phyloP scores from a whole-genome alignment of 2,329 filamentous ascomycete species.

The Niveomyces coronatus region DNA sequence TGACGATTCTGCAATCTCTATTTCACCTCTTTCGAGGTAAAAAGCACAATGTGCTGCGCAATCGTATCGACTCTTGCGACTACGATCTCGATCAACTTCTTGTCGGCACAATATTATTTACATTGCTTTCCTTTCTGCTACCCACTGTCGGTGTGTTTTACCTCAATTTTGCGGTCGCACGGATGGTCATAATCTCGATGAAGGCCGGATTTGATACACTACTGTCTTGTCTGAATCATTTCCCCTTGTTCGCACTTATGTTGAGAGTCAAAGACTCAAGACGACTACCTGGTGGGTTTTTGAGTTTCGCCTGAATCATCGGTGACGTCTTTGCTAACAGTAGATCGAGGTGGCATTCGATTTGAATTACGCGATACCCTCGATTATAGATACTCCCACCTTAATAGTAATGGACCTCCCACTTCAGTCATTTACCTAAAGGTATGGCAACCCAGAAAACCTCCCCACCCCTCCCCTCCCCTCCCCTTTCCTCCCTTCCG shows the following conservation, averaged over 20 bases:
- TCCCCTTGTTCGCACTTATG: slow-evolving; percentile 95
- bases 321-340: slow-evolving; percentile 7
- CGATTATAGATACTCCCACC: slow-evolving; percentile 31
- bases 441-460: no score
- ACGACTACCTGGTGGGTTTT: slow-evolving; percentile 63
- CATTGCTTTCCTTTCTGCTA: slow-evolving; percentile 84
- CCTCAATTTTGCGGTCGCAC: slow-evolving; percentile 84
- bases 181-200: slow-evolving; percentile 88
- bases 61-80: slow-evolving; percentile 97
- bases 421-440: slow-evolving; percentile 82
- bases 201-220: slow-evolving; percentile 88
- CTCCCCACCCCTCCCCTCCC: no score
- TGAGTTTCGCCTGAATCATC: accelerated
- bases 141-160: slow-evolving; percentile 97
- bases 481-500: no score
- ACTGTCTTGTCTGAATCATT: slow-evolving; percentile 91
- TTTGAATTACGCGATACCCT: slow-evolving; percentile 79
- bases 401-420: slow-evolving; percentile 39
- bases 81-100: slow-evolving; percentile 96
- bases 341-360: slow-evolving; percentile 51
- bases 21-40: slow-evolving; percentile 98
- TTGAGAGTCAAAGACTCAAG: slow-evolving; percentile 85
- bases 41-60: slow-evolving; percentile 92
- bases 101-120: slow-evolving; percentile 93
- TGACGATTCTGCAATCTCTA: slow-evolving; percentile 92